Evolutionary conservation across 495 filamentous ascomycete genomes (phyloP).

Genomic region (Xylaria acuta): DNA sequence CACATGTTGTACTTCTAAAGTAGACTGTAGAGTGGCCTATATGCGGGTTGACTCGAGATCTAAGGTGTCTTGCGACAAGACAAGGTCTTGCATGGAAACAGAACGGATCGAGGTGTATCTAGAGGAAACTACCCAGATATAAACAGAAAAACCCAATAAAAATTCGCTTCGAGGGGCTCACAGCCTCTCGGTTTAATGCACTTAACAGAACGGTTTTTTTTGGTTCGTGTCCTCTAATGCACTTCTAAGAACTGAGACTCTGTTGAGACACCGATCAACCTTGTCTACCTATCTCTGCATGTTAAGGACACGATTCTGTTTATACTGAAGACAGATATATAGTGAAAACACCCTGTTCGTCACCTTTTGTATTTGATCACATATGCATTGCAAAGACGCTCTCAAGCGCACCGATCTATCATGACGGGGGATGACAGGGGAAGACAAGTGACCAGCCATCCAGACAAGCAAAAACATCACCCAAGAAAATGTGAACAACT

Average conservation of each 20-base stretch:
- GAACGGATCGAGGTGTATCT: conserved; percentile 34
- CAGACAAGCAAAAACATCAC: background rate
- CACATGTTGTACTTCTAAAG: conserved; percentile 8
- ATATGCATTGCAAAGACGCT: background rate
- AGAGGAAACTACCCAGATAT: conserved; percentile 35
- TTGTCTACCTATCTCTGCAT: background rate
- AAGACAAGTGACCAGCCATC: background rate
- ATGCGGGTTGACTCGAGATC: background rate
- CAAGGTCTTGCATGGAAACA: background rate
- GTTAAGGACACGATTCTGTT: background rate
- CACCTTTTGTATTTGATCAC: background rate
- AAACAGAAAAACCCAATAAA: conserved; percentile 35
- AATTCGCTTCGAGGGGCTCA: conserved; percentile 35
- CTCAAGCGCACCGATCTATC: background rate
- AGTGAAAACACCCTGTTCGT: background rate
- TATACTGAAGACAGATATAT: background rate
- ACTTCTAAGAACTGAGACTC: background rate
- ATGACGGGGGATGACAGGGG: background rate
- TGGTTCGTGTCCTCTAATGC: background rate
- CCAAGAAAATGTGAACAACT: background rate
- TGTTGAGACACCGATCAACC: background rate
- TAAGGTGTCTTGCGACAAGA: background rate
- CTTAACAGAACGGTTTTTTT: background rate
- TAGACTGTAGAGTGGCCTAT: conserved; percentile 19
- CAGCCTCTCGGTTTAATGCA: conserved; percentile 18